Evolutionary conservation across 2,329 filamentous ascomycete species (phyloP).

Genomic region (Rhynchosporium graminicola): DNA sequence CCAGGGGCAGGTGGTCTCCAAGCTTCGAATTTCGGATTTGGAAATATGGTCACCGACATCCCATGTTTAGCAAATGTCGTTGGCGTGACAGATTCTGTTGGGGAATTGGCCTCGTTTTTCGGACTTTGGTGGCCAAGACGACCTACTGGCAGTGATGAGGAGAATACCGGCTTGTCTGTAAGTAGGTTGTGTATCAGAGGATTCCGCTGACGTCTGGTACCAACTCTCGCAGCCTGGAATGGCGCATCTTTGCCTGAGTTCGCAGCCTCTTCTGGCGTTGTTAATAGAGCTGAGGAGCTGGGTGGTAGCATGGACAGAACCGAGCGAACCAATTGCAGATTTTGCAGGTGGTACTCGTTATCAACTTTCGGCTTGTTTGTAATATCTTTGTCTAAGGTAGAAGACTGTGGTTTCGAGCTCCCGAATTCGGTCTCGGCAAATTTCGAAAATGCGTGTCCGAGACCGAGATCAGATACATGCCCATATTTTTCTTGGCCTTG

Average conservation of each 20-base stretch:
- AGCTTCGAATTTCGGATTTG: constrained; percentile 62
- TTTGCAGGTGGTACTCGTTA: constrained; percentile 59
- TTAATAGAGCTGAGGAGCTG: constrained; percentile 84
- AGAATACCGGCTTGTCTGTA: constrained; percentile 91
- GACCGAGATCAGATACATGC: constrained; percentile 31
- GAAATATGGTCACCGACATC: constrained; percentile 83
- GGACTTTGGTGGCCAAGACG: constrained; percentile 49
- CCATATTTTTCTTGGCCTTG: constrained; percentile 6
- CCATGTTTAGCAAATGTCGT: constrained; percentile 89
- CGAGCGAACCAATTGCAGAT: constrained; percentile 71
- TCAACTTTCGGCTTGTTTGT: constrained; percentile 20
- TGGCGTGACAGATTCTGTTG: constrained; percentile 44
- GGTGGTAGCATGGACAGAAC: constrained; percentile 76
- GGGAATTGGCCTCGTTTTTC: constrained; percentile 35
- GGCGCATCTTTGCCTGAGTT: constrained; percentile 42
- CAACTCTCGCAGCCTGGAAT: constrained; percentile 43
- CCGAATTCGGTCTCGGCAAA: constrained; percentile 42
- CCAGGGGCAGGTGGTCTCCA: constrained; percentile 70
- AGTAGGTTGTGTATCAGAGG: constrained; percentile 93
- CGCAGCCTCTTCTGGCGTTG: constrained; percentile 82
- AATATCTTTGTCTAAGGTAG: background rate
- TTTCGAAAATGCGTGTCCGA: constrained; percentile 48
- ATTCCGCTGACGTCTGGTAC: constrained; percentile 64
- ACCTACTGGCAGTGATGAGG: constrained; percentile 81
- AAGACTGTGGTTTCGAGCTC: background rate